phyloP scores from a whole-genome alignment of 441 rosid species.

The Metrosideros polymorpha region DNA sequence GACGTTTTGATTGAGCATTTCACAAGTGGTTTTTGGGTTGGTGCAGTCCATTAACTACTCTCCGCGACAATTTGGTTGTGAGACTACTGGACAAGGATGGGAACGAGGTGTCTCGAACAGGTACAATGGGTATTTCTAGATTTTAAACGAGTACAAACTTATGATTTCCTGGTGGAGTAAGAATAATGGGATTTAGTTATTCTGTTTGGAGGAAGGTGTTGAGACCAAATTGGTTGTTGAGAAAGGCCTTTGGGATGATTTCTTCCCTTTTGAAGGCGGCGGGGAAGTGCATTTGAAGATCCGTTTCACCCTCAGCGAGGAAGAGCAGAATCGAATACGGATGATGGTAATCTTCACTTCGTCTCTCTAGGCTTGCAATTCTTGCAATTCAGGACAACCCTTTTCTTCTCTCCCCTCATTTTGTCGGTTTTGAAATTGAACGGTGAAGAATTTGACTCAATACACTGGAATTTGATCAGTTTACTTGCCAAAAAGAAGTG shows the following conservation, averaged over 20 bases:
- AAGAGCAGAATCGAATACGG: constrained; percentile 63
- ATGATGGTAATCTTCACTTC: constrained; percentile 32
- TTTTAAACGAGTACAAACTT: neutral
- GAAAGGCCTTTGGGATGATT: constrained; percentile 72
- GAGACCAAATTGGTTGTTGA: constrained; percentile 70
- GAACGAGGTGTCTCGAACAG: constrained; percentile 41
- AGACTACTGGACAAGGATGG: constrained; percentile 55
- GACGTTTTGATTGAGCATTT: constrained; percentile 5
- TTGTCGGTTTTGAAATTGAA: neutral
- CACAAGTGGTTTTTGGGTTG: constrained; percentile 5
- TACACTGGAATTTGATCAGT: neutral
- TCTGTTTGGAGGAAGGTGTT: constrained; percentile 32
- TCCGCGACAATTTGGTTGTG: constrained; percentile 62
- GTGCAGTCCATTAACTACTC: constrained; percentile 65
- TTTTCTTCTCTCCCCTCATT: neutral
- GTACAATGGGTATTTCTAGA: constrained; percentile 14
- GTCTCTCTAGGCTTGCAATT: neutral
- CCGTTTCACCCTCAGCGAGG: constrained; percentile 77
- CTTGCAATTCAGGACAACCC: neutral
- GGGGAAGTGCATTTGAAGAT: constrained; percentile 66
- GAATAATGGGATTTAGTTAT: neutral
- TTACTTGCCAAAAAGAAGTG: neutral
- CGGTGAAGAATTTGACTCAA: neutral
- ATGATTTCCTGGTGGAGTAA: neutral
- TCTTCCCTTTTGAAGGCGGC: constrained; percentile 55